Conservation (phyloP, 768 basidiomycete species). For the Daedaleopsis nitida region DNA sequence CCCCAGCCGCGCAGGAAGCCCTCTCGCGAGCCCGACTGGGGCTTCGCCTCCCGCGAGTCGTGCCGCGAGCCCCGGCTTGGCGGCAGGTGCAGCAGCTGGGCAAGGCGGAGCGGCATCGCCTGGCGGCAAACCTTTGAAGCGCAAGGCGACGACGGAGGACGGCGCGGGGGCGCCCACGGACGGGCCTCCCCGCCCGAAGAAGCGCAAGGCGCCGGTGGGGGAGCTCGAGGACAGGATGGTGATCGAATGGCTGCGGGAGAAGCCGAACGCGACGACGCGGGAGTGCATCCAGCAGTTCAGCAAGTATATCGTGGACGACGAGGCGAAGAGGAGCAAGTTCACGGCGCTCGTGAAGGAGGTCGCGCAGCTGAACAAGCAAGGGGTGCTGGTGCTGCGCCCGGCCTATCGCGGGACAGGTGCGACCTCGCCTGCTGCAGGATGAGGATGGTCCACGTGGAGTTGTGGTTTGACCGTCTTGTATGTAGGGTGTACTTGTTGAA, state of each 20-base stretch:
- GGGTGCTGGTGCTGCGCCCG: conserved; percentile 56
- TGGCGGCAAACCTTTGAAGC: conserved; percentile 48
- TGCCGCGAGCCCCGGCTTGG: conserved; percentile 49
- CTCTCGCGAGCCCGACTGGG: conserved; percentile 44
- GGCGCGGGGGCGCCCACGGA: conserved; percentile 22
- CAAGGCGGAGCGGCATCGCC: too few species aligned
- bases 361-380: conserved; percentile 63
- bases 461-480: background rate
- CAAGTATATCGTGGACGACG: conserved; percentile 65
- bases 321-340: conserved; percentile 68
- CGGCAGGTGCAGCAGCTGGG: conserved; percentile 15
- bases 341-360: conserved; percentile 82
- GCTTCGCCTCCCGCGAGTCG: conserved; percentile 41
- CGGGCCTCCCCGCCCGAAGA: conserved; percentile 51
- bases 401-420: conserved; percentile 24
- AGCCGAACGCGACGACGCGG: conserved; percentile 69
- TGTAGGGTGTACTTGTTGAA: too few species aligned
- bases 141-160: conserved; percentile 55
- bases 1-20: conserved; percentile 60
- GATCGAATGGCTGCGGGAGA: conserved; percentile 73
- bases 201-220: conserved; percentile 47
- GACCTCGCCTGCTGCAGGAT: background rate
- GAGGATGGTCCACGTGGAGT: background rate
- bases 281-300: conserved; percentile 83
- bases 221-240: conserved; percentile 68